Evolutionary conservation across 352 stramenopile species (phyloP).

Genomic region (Pythium chondricola): DNA sequence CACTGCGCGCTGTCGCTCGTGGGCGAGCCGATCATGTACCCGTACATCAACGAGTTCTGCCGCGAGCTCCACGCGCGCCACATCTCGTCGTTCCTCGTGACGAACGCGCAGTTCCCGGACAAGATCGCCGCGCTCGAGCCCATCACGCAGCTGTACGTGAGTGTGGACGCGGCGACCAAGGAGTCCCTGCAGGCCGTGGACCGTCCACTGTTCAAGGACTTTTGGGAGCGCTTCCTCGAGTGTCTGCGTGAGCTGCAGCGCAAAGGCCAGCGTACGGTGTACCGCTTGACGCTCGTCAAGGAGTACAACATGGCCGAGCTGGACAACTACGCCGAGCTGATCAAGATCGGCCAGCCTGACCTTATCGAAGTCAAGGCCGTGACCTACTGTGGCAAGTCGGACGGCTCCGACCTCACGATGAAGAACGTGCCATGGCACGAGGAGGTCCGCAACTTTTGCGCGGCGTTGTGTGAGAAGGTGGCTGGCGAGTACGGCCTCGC

Average conservation of each 20-base stretch:
- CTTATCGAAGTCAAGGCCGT: constrained; percentile 97
- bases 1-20: constrained; percentile 97
- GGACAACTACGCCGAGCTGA: constrained; percentile 92
- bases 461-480: constrained; percentile 67
- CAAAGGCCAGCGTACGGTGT: constrained; percentile 95
- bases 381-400: constrained; percentile 98
- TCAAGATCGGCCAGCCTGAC: constrained; percentile 86
- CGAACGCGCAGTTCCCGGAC: constrained; percentile 97
- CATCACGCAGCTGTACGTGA: constrained; percentile 99
- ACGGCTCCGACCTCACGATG: constrained; percentile 97
- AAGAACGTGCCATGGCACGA: constrained; percentile 98
- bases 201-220: constrained; percentile 95
- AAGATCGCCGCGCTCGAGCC: constrained; percentile 93
- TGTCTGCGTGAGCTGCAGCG: constrained; percentile 90
- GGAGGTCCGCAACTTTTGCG: constrained; percentile 92
- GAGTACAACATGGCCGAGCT: constrained; percentile 97
- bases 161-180: constrained; percentile 95
- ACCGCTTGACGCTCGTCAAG: constrained; percentile 97
- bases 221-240: constrained; percentile 93
- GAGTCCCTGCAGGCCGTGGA: constrained; percentile 95
- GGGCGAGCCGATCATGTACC: constrained; percentile 99
- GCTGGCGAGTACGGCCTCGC: constrained; percentile 90
- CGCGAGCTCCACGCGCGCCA: constrained; percentile 90
- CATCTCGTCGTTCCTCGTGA: constrained; percentile 98
- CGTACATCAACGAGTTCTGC: constrained; percentile 96